A percentile compares a stretch with the other conserved stretches of the same genome.
Evolutionary conservation across 306 rosid genomes (phyloP).

Genomic region (Dryas alaskensis): DNA sequence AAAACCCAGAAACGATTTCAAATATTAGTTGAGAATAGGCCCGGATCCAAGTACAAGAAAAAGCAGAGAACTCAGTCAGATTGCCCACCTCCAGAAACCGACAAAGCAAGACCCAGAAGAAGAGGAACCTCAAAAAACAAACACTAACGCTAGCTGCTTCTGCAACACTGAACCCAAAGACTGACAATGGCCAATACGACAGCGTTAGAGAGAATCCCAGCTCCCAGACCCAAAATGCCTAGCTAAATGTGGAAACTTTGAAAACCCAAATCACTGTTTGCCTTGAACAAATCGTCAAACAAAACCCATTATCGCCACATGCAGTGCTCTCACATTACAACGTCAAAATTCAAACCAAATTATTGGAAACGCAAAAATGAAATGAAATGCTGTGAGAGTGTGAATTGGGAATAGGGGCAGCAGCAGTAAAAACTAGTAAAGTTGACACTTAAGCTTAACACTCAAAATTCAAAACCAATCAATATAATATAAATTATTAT

Average conservation of each 20-base stretch:
- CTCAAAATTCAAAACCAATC: slow-evolving; percentile 1
- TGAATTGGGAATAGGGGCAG: slow-evolving; percentile 16
- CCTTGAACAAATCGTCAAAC: slow-evolving; percentile 28
- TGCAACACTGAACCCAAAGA: slow-evolving; percentile 53
- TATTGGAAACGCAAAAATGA: slow-evolving; percentile 32
- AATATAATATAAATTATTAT: not conserved
- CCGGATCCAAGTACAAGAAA: slow-evolving; percentile 48
- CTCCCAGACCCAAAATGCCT: slow-evolving; percentile 43
- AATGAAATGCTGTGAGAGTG: slow-evolving; percentile 23
- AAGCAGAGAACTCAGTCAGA: slow-evolving; percentile 45
- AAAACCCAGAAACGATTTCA: slow-evolving; percentile 30
- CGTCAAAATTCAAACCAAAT: slow-evolving; percentile 27
- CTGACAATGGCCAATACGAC: slow-evolving; percentile 44
- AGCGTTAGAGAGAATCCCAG: slow-evolving; percentile 42
- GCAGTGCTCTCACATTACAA: not conserved
- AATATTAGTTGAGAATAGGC: slow-evolving; percentile 33
- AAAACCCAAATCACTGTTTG: slow-evolving; percentile 16
- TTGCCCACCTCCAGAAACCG: slow-evolving; percentile 29
- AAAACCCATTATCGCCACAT: slow-evolving; percentile 20
- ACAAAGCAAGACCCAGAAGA: slow-evolving; percentile 38
- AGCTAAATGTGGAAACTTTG: slow-evolving; percentile 31
- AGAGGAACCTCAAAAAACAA: slow-evolving; percentile 40
- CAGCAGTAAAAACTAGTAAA: slow-evolving; percentile 12
- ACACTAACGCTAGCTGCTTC: slow-evolving; percentile 17
- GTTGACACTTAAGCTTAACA: not conserved